Conservation (phyloP, 2,329 filamentous ascomycete species). For the Blastomyces parvus region DNA sequence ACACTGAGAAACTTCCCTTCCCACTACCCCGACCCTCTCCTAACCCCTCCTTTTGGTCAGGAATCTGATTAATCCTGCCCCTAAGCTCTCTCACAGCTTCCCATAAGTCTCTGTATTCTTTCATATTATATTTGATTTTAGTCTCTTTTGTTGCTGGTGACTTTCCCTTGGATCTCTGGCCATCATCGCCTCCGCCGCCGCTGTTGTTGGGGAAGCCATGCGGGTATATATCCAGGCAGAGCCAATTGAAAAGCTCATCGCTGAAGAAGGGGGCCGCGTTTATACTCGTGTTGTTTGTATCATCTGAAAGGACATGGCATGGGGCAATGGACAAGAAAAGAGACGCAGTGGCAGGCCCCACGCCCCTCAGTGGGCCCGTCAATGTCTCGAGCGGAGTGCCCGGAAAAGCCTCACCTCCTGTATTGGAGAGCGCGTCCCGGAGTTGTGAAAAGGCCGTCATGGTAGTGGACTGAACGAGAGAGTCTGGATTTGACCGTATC, state of each 20-base stretch:
- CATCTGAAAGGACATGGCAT: neutral
- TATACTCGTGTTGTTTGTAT: constrained; percentile 15
- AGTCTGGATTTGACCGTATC: constrained; percentile 29
- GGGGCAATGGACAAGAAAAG: constrained; percentile 31
- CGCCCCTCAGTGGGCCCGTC: constrained; percentile 30
- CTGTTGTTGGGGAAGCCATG: constrained; percentile 1
- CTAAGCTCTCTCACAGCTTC: constrained; percentile 20
- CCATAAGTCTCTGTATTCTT: constrained; percentile 32
- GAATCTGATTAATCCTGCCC: constrained; percentile 18
- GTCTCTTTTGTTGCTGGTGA: constrained; percentile 16
- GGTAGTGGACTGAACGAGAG: constrained; percentile 22
- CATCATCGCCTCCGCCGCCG: neutral
- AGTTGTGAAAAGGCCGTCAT: constrained; percentile 21
- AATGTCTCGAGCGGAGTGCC: constrained; percentile 26
- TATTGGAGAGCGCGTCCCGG: constrained; percentile 10
- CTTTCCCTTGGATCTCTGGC: neutral
- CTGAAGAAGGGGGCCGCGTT: constrained; percentile 32
- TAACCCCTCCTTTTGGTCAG: neutral
- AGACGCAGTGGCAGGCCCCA: constrained; percentile 36
- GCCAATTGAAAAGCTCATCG: constrained; percentile 36
- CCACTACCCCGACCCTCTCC: constrained; percentile 3
- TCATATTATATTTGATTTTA: constrained; percentile 34
- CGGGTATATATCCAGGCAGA: constrained; percentile 24
- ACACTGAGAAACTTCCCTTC: constrained; percentile 20
- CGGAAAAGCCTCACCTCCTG: constrained; percentile 21